Percentiles rank a stretch among this genome's conserved stretches.
Conservation (phyloP, 495 filamentous ascomycete genomes). For the Echria macrotheca region DNA sequence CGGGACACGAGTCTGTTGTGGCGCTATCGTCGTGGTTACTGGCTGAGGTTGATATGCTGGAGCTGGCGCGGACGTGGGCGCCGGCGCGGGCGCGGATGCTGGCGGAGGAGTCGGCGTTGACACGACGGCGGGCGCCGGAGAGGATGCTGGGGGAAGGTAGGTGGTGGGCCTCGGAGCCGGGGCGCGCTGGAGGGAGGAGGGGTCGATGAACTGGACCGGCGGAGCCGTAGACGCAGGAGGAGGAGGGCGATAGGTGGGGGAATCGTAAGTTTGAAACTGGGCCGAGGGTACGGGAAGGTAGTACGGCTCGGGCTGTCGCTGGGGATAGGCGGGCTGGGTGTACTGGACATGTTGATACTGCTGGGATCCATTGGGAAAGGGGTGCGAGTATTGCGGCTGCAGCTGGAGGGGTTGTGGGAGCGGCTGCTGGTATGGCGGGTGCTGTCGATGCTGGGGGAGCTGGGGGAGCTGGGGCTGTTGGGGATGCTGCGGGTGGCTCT, state of each 20-base stretch:
- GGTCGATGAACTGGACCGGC: conserved; percentile 20
- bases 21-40: conserved; percentile 4
- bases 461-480: conserved; percentile 12
- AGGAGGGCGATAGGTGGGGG: conserved; percentile 6
- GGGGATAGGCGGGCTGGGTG: conserved; percentile 15
- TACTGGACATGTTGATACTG: conserved; percentile 29
- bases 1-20: conserved; percentile 5
- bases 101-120: no score
- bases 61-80: neutral
- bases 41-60: neutral
- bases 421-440: conserved; percentile 19
- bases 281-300: conserved; percentile 14
- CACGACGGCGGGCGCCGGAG: neutral
- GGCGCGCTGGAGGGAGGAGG: conserved; percentile 16
- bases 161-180: neutral
- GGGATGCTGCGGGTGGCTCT: conserved; percentile 19
- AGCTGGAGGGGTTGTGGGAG: conserved; percentile 12
- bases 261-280: conserved; percentile 19
- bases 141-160: conserved; percentile 3
- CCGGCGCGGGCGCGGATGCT: neutral
- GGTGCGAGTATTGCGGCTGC: conserved; percentile 15
- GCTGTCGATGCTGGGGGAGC: conserved; percentile 18
- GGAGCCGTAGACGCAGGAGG: neutral
- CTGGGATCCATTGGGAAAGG: conserved; percentile 18
- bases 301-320: conserved; percentile 16